Evolutionary conservation across 2,329 filamentous ascomycete species (phyloP).

Genomic region (Hansfordia pulvinata): DNA sequence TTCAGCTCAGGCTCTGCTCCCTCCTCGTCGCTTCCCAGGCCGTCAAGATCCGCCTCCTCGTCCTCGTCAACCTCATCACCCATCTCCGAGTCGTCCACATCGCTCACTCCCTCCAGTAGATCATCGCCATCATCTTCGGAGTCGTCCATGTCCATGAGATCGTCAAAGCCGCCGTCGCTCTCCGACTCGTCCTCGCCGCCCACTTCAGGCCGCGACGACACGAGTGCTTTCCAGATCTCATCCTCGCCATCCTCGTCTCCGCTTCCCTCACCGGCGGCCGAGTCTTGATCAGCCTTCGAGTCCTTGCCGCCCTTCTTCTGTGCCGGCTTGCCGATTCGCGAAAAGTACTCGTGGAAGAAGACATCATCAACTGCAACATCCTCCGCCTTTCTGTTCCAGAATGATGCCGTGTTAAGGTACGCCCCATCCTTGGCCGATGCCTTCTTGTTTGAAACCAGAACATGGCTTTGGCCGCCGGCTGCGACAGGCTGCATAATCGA

Average conservation of each 20-base stretch:
- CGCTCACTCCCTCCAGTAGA: constrained; percentile 21
- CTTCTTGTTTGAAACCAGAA: constrained; percentile 38
- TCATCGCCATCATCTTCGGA: constrained; percentile 36
- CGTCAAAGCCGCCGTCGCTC: constrained; percentile 30
- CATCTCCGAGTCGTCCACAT: constrained; percentile 25
- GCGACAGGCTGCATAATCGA: constrained; percentile 94
- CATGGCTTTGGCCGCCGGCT: constrained; percentile 37
- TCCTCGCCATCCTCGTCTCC: constrained; percentile 53
- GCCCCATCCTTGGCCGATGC: constrained; percentile 18
- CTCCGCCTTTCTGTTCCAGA: constrained; percentile 83
- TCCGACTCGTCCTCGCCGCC: constrained; percentile 52
- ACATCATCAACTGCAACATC: constrained; percentile 84
- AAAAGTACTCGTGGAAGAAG: constrained; percentile 98
- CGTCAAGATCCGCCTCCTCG: constrained; percentile 24
- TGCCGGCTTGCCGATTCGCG: constrained; percentile 49
- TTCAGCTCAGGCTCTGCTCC: constrained; percentile 21
- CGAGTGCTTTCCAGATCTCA: constrained; percentile 85
- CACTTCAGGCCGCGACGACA: constrained; percentile 65
- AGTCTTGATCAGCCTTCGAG: constrained; percentile 17
- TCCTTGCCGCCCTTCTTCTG: constrained; percentile 43
- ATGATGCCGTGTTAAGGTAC: constrained; percentile 69
- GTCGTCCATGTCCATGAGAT: constrained; percentile 23
- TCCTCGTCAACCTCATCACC: constrained; percentile 25
- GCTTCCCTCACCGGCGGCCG: constrained; percentile 18
- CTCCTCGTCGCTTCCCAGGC: constrained; percentile 24